Conservation (phyloP, 2,329 filamentous ascomycete species). For the Aspergillus ustus region DNA sequence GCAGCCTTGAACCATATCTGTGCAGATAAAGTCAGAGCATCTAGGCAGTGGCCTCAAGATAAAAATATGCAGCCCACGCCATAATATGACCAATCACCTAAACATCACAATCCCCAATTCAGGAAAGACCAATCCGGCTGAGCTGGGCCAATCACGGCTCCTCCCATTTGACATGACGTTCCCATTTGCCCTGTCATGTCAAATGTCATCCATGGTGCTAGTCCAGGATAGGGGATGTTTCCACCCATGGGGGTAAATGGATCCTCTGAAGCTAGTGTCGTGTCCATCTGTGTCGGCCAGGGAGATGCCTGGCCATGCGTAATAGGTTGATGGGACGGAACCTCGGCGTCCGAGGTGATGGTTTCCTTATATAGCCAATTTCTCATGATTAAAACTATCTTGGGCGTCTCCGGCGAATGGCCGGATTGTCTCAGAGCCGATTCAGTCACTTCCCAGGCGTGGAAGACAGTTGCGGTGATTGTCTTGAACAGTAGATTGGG, state of each 20-base stretch:
- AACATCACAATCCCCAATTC: slow-evolving; percentile 5
- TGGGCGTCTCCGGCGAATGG: slow-evolving; percentile 26
- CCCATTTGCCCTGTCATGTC: neutral
- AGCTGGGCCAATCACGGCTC: too few relatives aligned
- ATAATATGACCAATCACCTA: neutral
- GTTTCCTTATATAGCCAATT: neutral
- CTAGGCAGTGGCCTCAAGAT: too few relatives aligned
- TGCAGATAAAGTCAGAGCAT: too few relatives aligned
- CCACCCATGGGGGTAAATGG: neutral
- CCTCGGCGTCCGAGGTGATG: neutral
- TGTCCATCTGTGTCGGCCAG: neutral
- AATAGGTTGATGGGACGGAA: neutral
- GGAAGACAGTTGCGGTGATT: slow-evolving; percentile 46
- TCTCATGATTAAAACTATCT: slow-evolving; percentile 38
- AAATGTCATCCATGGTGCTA: slow-evolving; percentile 5
- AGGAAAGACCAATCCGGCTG: slow-evolving; percentile 7
- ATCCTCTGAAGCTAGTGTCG: neutral
- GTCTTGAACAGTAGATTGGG: slow-evolving; percentile 31
- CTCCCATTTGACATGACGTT: too few relatives aligned
- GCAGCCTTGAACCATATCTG: too few relatives aligned
- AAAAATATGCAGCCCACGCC: neutral
- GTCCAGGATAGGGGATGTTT: neutral
- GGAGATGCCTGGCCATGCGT: neutral
- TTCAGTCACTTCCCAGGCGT: slow-evolving; percentile 46
- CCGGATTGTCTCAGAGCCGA: slow-evolving; percentile 17